These are phyloP conservation scores for Crithidia mellificae DNA, from an alignment of 208 protist species.

Conservation along the genomic window DNA sequence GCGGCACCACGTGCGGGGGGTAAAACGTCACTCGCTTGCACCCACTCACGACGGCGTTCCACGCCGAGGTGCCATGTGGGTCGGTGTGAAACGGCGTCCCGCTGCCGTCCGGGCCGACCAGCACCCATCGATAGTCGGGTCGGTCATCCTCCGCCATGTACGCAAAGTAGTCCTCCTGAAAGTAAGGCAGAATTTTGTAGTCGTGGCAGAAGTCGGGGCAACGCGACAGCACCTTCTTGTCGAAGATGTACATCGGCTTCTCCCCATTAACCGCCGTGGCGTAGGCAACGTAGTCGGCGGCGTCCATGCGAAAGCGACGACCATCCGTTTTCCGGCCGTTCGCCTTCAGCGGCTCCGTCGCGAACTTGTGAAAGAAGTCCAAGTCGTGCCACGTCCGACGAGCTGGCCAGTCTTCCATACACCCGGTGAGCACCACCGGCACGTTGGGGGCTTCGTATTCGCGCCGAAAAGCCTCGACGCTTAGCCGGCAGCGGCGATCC, in stretches of 20 bases:
- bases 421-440: slow-evolving; percentile 46
- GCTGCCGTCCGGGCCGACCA: slow-evolving; percentile 40
- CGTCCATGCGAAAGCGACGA: slow-evolving; percentile 34
- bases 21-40: slow-evolving; percentile 49
- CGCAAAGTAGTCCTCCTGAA: slow-evolving; percentile 41
- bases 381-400: slow-evolving; percentile 20
- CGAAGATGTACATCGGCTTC: slow-evolving; percentile 56
- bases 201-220: slow-evolving; percentile 21
- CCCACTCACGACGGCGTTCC: slow-evolving; percentile 45
- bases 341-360: slow-evolving; percentile 28
- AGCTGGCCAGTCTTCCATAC: slow-evolving; percentile 36
- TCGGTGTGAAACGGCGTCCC: slow-evolving; percentile 51
- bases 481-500: slow-evolving; percentile 30
- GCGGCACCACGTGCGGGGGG: slow-evolving; percentile 40
- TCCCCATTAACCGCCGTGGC: slow-evolving; percentile 27
- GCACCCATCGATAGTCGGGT: slow-evolving; percentile 47
- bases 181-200: slow-evolving; percentile 35
- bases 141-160: slow-evolving; percentile 40
- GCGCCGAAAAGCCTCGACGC: slow-evolving; percentile 20
- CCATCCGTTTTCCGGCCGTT: slow-evolving; percentile 35
- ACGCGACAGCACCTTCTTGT: slow-evolving; percentile 38
- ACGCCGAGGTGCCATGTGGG: slow-evolving; percentile 45
- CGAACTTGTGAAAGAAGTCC: slow-evolving; percentile 17
- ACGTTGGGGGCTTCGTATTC: slow-evolving; percentile 37
- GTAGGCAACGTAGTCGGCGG: slow-evolving; percentile 37